These are phyloP conservation scores for Apiospora marii DNA, from an alignment of 2,329 filamentous ascomycete species.

Conservation along the genomic window DNA sequence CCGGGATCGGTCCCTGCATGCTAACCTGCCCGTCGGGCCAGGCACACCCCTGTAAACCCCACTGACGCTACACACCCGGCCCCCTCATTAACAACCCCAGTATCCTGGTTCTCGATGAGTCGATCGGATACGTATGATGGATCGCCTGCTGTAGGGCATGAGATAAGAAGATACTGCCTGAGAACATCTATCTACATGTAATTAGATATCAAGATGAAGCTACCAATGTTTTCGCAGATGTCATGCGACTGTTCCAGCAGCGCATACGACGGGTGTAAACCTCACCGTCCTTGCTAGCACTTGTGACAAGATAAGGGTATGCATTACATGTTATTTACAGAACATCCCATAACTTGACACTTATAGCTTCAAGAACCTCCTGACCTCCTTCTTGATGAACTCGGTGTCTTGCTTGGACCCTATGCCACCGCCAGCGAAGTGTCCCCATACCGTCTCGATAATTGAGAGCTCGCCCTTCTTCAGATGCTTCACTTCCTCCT, in stretches of 20 bases:
- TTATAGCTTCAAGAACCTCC: slow-evolving; percentile 10
- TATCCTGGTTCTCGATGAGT: background rate
- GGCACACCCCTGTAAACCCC: background rate
- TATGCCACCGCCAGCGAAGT: slow-evolving; percentile 44
- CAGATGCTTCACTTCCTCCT: slow-evolving; percentile 45
- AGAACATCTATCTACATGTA: background rate
- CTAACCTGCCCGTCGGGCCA: background rate
- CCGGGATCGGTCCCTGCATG: slow-evolving; percentile 1
- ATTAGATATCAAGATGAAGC: background rate
- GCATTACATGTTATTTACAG: background rate
- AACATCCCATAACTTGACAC: background rate
- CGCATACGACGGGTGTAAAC: background rate
- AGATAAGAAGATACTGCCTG: background rate
- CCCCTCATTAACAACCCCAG: slow-evolving; percentile 7
- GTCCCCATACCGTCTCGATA: slow-evolving; percentile 50
- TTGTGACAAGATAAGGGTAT: background rate
- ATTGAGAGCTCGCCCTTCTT: slow-evolving; percentile 40
- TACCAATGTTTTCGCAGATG: background rate
- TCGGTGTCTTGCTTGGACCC: slow-evolving; percentile 40
- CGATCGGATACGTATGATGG: background rate
- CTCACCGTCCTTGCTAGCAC: background rate
- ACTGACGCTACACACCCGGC: background rate
- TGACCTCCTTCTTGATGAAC: slow-evolving; percentile 26
- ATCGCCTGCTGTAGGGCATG: background rate
- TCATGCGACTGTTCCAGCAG: background rate